phyloP scores from a whole-genome alignment of 495 filamentous ascomycete genomes.

The Oleoguttula mirabilis region DNA sequence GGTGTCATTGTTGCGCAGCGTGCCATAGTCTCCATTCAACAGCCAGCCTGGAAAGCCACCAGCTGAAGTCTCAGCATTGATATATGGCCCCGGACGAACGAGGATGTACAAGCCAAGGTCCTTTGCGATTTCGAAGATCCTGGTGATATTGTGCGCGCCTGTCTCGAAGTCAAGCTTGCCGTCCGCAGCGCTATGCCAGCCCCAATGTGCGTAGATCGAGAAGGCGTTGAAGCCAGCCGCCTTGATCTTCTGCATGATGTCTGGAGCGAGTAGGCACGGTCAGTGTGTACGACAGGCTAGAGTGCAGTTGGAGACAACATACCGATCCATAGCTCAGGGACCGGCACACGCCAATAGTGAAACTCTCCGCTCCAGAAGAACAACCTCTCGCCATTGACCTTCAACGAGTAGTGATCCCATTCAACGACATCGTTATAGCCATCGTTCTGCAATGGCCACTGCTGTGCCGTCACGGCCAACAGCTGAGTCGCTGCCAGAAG shows the following conservation, averaged over 20 bases:
- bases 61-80: constrained; percentile 42
- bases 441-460: constrained; percentile 15
- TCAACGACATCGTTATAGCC: constrained; percentile 10
- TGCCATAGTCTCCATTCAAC: constrained; percentile 49
- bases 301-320: no score
- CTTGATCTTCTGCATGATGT: constrained; percentile 21
- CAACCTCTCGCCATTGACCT: constrained; percentile 16
- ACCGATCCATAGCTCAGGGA: constrained; percentile 12
- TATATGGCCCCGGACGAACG: constrained; percentile 33
- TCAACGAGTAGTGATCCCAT: constrained; percentile 17
- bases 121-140: constrained; percentile 13
- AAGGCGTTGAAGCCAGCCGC: constrained; percentile 20
- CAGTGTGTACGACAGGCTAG: background rate
- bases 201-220: constrained; percentile 20
- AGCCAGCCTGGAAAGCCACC: constrained; percentile 51
- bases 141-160: constrained; percentile 9
- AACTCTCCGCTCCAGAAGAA: constrained; percentile 19
- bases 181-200: constrained; percentile 6
- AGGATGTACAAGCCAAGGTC: constrained; percentile 31
- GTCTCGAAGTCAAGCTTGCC: constrained; percentile 9
- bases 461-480: constrained; percentile 4
- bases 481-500: constrained; percentile 1
- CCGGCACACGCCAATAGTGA: constrained; percentile 20
- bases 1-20: constrained; percentile 42
- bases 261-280: constrained; percentile 16